A percentile compares a stretch with the other conserved stretches of the same genome.
Conservation (phyloP, 139 green algal genomes). For the Coelastrella sp. region DNA sequence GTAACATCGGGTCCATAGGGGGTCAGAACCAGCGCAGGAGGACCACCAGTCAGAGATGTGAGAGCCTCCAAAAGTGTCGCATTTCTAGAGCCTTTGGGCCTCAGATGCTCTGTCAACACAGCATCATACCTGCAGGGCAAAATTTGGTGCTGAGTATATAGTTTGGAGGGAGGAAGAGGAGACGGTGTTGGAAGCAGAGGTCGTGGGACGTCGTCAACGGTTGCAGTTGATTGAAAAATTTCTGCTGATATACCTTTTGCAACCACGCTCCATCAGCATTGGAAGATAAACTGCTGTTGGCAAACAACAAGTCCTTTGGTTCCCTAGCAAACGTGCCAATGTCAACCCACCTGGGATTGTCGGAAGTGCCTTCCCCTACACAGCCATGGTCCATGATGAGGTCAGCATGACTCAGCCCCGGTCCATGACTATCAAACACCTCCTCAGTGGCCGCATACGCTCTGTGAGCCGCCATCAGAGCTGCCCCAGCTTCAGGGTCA, state of each 20-base stretch:
- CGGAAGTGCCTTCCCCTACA: slow-evolving; percentile 31
- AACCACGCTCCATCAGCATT: no score
- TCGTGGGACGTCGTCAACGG: no score
- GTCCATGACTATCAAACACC: slow-evolving; percentile 66
- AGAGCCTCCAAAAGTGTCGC: slow-evolving; percentile 51
- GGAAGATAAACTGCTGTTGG: no score
- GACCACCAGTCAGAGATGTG: slow-evolving; percentile 42
- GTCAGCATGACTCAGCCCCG: slow-evolving; percentile 55
- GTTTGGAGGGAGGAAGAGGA: no score
- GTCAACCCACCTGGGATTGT: not conserved
- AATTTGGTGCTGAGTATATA: not conserved
- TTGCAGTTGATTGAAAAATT: no score
- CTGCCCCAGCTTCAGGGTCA: slow-evolving; percentile 23
- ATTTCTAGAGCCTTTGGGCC: slow-evolving; percentile 40
- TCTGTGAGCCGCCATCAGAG: slow-evolving; percentile 36
- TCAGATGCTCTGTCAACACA: not conserved
- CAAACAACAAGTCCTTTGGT: not conserved
- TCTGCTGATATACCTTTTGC: no score
- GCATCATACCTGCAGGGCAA: slow-evolving; percentile 29
- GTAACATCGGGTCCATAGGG: slow-evolving; percentile 50
- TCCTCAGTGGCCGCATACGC: slow-evolving; percentile 24
- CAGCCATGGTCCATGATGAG: slow-evolving; percentile 72
- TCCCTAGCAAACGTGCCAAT: not conserved
- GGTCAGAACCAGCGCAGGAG: slow-evolving; percentile 42
- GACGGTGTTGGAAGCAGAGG: no score